A percentile compares a stretch with the other conserved stretches of the same genome.
phyloP scores from a whole-genome alignment of 169 alveolate species.

The Eimeria brunetti region DNA sequence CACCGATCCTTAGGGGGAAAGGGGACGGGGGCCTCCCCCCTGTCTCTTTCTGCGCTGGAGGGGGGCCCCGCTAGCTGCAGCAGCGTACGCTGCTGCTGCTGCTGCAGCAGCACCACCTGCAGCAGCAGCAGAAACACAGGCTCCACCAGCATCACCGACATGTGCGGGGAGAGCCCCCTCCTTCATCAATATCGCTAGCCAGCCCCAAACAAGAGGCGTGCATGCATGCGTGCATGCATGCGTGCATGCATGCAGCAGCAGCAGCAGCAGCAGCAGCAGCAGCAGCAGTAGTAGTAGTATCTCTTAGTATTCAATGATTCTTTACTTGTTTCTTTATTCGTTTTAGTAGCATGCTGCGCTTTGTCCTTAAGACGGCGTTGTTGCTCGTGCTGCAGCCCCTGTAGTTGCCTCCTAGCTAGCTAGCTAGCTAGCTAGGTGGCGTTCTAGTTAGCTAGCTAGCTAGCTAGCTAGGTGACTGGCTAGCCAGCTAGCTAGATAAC shows the following conservation, averaged over 20 bases:
- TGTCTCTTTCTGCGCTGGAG: not conserved
- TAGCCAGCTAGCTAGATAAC: no score
- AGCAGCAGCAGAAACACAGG: not conserved
- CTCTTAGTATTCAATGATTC: not conserved
- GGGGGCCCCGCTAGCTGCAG: not conserved
- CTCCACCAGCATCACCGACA: not conserved
- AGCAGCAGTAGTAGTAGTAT: no score
- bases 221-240: no score
- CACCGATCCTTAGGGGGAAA: not conserved
- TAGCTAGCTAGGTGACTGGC: no score
- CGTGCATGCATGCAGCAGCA: constrained; percentile 6
- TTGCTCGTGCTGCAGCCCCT: not conserved
- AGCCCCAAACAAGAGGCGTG: not conserved
- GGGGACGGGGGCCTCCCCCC: not conserved
- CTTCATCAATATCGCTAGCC: not conserved
- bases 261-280: no score
- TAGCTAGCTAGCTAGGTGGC: no score
- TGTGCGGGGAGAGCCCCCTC: constrained; percentile 1
- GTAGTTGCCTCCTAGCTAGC: not conserved
- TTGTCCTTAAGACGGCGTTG: not conserved
- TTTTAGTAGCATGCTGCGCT: not conserved
- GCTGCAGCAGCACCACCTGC: not conserved
- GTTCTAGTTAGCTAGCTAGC: no score
- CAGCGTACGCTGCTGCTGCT: constrained; percentile 2
- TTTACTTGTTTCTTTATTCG: not conserved